Evolutionary conservation across 73 alveolate genomes (phyloP).

Genomic region (Blepharisma stoltei): DNA sequence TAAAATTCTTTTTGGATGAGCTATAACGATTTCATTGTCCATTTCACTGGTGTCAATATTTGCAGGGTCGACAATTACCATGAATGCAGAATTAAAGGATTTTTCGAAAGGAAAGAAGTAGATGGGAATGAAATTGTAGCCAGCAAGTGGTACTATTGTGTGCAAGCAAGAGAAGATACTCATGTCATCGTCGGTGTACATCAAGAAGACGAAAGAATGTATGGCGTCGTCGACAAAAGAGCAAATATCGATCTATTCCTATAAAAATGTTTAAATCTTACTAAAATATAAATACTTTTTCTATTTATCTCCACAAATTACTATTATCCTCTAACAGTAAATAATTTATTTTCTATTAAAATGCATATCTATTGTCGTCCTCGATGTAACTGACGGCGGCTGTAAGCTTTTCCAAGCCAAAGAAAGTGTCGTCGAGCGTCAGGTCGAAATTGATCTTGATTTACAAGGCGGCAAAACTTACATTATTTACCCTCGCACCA

Average conservation of each 20-base stretch:
- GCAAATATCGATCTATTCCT: slow-evolving; percentile 82
- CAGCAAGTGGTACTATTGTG: slow-evolving; percentile 77
- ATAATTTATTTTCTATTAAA: too few relatives aligned
- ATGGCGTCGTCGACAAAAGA: slow-evolving; percentile 76
- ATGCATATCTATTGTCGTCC: slow-evolving; percentile 64
- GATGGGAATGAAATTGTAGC: slow-evolving; percentile 48
- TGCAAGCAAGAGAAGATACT: slow-evolving; percentile 35
- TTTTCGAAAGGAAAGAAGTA: slow-evolving; percentile 59
- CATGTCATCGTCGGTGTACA: slow-evolving; percentile 67
- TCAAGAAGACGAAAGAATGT: slow-evolving; percentile 90
- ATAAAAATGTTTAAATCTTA: too few relatives aligned
- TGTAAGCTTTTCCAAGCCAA: slow-evolving; percentile 4
- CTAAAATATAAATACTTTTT: too few relatives aligned
- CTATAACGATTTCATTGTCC: slow-evolving; percentile 71
- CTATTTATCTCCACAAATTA: too few relatives aligned
- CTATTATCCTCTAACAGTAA: too few relatives aligned
- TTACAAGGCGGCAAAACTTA: slow-evolving; percentile 89
- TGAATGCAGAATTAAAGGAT: slow-evolving; percentile 88
- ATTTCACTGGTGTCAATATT: slow-evolving; percentile 67
- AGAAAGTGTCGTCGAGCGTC: slow-evolving; percentile 47
- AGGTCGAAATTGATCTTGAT: slow-evolving; percentile 75
- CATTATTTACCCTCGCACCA: slow-evolving; percentile 91
- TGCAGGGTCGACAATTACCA: slow-evolving; percentile 83
- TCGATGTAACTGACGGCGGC: slow-evolving; percentile 41
- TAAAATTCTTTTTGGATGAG: slow-evolving; percentile 97